Conservation (phyloP, 495 filamentous ascomycete genomes). For the Tricharina praecox region DNA sequence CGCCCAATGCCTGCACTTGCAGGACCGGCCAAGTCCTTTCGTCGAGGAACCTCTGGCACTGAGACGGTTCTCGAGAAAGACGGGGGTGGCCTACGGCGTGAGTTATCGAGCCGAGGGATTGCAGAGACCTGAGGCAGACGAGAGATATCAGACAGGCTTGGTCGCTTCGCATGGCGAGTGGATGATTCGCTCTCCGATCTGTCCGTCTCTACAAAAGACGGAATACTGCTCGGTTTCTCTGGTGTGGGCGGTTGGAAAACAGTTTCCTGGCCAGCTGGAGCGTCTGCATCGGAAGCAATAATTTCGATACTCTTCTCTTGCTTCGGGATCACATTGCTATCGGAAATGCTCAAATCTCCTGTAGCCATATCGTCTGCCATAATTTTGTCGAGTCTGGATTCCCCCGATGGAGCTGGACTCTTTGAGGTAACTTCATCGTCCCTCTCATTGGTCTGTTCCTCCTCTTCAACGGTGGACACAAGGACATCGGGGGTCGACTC, state of each 20-base stretch:
- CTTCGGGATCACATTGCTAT: constrained; percentile 11
- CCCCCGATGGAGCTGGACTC: constrained; percentile 3
- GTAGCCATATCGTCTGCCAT: constrained; percentile 10
- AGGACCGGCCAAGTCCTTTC: constrained; percentile 11
- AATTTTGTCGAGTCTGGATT: constrained; percentile 14
- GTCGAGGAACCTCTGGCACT: constrained; percentile 16
- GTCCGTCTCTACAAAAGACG: constrained; percentile 14
- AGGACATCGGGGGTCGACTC: constrained; percentile 53
- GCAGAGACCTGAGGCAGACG: constrained; percentile 11
- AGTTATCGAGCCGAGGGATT: constrained; percentile 18
- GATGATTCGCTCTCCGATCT: constrained; percentile 13
- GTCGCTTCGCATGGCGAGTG: constrained; percentile 10
- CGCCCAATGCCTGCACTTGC: constrained; percentile 9
- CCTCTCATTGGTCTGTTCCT: constrained; percentile 27
- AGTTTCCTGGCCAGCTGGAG: not conserved
- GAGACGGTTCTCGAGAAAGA: constrained; percentile 20
- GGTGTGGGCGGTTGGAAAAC: not conserved
- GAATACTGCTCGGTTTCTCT: constrained; percentile 8
- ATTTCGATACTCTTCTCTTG: constrained; percentile 14
- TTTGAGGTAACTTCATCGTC: not conserved
- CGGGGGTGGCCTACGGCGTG: constrained; percentile 21
- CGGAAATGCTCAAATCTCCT: constrained; percentile 5
- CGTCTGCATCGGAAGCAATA: not conserved
- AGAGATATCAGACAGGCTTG: not conserved
- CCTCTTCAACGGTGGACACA: constrained; percentile 52